A percentile compares a stretch with the other conserved stretches of the same genome.
Evolutionary conservation across 768 basidiomycete genomes (phyloP).

Genomic region (Agrocybe pediades): DNA sequence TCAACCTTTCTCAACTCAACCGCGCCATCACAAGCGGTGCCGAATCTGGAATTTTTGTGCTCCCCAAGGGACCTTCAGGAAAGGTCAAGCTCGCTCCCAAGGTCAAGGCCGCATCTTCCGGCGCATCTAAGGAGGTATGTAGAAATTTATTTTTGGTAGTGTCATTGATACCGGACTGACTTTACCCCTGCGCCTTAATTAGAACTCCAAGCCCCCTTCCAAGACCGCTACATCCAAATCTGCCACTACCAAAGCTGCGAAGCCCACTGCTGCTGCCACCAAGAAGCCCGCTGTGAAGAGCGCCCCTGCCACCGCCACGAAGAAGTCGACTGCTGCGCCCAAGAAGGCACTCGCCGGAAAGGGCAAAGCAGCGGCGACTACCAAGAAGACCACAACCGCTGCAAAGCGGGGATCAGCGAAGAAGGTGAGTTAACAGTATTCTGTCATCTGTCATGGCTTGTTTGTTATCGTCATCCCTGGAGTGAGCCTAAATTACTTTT

Average conservation of each 20-base stretch:
- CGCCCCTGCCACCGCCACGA: conserved; percentile 16
- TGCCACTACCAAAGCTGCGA: conserved; percentile 22
- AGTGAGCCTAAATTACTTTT: background rate
- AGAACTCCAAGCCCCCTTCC: conserved; percentile 52
- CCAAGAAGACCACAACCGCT: conserved; percentile 32
- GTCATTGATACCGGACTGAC: conserved; percentile 4
- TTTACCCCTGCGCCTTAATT: conserved; percentile 4
- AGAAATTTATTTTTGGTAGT: conserved; percentile 1
- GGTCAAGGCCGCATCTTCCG: conserved; percentile 41
- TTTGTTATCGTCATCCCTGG: background rate
- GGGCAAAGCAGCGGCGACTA: conserved; percentile 29
- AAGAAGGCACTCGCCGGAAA: conserved; percentile 34
- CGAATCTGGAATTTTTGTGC: conserved; percentile 46
- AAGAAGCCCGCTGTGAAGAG: conserved; percentile 36
- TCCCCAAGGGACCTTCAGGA: conserved; percentile 50
- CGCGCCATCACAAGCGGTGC: conserved; percentile 69
- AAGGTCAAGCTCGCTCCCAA: conserved; percentile 71
- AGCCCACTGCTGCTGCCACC: conserved; percentile 29
- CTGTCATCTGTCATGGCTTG: too few relatives aligned
- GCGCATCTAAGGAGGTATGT: conserved; percentile 63
- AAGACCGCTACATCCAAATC: conserved; percentile 29
- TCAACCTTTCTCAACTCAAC: conserved; percentile 72
- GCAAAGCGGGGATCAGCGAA: conserved; percentile 59
- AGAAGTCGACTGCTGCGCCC: conserved; percentile 2
- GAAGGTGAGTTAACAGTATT: conserved; percentile 57